phyloP scores from a whole-genome alignment of 306 rosid species.

The Ochetophila trinervis region DNA sequence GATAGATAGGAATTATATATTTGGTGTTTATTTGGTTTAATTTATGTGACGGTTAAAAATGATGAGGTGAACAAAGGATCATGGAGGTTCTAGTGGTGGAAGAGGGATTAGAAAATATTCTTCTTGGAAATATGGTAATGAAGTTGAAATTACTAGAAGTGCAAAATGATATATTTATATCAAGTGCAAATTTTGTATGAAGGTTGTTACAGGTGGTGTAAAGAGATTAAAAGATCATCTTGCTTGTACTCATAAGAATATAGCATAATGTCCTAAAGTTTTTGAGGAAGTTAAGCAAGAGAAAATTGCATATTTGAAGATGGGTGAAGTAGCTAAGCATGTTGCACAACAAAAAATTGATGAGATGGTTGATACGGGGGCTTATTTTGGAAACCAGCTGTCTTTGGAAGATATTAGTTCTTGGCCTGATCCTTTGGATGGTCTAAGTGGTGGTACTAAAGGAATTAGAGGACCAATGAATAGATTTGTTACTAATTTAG shows the following conservation, averaged over 20 bases:
- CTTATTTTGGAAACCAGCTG: no score
- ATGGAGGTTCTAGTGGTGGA: not conserved
- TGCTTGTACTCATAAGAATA: not conserved
- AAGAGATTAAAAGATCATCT: not conserved
- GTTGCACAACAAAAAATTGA: not conserved
- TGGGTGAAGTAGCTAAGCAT: not conserved
- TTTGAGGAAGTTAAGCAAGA: not conserved
- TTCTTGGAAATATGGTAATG: not conserved
- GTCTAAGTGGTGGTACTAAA: no score
- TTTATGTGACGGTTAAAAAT: no score
- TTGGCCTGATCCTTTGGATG: no score
- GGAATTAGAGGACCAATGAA: not conserved
- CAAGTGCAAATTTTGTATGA: not conserved
- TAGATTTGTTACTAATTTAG: not conserved
- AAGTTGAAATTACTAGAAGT: not conserved
- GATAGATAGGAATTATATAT: no score
- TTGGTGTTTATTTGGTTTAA: no score
- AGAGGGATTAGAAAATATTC: not conserved
- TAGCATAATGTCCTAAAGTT: not conserved
- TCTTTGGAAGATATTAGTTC: no score
- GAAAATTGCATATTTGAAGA: not conserved
- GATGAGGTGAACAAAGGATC: no score
- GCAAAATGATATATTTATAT: not conserved
- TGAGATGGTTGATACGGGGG: not conserved
- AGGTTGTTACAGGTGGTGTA: not conserved